A percentile compares a stretch with the other conserved stretches of the same genome.
These are phyloP conservation scores for Sonneratia alba DNA, from an alignment of 345 rosid species.

Conservation along the genomic window DNA sequence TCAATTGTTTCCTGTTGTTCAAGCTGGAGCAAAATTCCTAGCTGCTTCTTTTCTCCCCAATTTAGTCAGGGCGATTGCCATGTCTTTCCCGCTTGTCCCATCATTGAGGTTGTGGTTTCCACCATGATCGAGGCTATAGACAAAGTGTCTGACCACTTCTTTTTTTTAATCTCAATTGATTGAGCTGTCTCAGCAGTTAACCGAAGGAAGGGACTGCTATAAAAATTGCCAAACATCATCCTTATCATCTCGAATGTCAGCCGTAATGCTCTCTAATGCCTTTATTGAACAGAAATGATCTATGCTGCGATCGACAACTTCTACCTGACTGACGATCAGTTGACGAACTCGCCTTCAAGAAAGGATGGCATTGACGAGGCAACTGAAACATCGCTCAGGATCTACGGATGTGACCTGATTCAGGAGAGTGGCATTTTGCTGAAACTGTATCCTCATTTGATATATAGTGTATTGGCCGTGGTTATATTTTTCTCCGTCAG, in stretches of 20 bases:
- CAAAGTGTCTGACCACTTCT: background rate
- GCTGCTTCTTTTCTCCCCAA: too few relatives aligned
- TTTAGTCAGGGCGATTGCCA: background rate
- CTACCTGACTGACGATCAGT: slow-evolving; percentile 70
- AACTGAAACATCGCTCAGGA: slow-evolving; percentile 64
- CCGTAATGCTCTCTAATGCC: background rate
- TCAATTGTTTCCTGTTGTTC: background rate
- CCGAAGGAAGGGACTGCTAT: background rate
- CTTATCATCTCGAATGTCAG: background rate
- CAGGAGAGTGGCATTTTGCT: slow-evolving; percentile 90
- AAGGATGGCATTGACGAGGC: slow-evolving; percentile 85
- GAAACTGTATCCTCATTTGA: slow-evolving; percentile 45
- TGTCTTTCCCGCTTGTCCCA: background rate
- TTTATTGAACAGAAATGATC: slow-evolving; percentile 37
- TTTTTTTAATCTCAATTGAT: background rate
- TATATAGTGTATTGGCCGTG: background rate
- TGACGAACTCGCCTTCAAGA: slow-evolving; percentile 59
- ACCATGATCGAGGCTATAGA: background rate
- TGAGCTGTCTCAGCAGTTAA: background rate
- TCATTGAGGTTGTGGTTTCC: background rate
- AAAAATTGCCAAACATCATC: background rate
- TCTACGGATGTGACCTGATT: slow-evolving; percentile 89
- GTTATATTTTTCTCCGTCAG: background rate
- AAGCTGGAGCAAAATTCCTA: background rate
- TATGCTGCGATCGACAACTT: slow-evolving; percentile 90